These are phyloP conservation scores for Boletus subparvulus DNA, from an alignment of 768 basidiomycete species.

Conservation along the genomic window DNA sequence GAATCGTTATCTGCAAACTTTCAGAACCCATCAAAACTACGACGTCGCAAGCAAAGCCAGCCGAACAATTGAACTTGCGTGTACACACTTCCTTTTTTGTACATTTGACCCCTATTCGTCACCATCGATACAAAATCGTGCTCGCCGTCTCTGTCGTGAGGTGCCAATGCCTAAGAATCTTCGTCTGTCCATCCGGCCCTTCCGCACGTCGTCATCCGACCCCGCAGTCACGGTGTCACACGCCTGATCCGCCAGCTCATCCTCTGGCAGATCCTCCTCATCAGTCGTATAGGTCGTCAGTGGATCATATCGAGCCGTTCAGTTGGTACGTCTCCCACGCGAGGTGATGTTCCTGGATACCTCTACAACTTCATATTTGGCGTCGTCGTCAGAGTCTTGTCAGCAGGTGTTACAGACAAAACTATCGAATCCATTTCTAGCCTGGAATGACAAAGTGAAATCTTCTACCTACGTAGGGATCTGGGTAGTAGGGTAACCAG, in stretches of 20 bases:
- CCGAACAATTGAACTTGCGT: conserved; percentile 1
- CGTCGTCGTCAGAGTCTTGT: conserved; percentile 19
- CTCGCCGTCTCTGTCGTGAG: too few relatives aligned
- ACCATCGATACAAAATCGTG: too few relatives aligned
- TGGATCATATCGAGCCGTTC: conserved; percentile 31
- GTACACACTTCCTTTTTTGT: conserved; percentile 9
- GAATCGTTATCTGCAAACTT: conserved; percentile 48
- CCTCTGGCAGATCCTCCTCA: conserved; percentile 34
- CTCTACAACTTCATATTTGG: background rate
- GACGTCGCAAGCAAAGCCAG: conserved; percentile 1
- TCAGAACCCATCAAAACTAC: conserved; percentile 36
- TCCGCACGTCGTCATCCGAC: conserved; percentile 3
- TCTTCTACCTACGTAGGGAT: conserved; percentile 6
- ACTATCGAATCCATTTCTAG: background rate
- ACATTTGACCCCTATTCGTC: conserved; percentile 10
- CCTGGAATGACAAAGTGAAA: background rate
- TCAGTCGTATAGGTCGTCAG: conserved; percentile 47
- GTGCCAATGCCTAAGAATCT: too few relatives aligned
- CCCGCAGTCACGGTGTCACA: conserved; percentile 6
- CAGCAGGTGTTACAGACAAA: background rate
- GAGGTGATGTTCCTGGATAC: conserved; percentile 31
- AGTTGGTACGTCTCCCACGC: conserved; percentile 37
- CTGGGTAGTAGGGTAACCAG: conserved; percentile 28
- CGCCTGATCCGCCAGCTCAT: conserved; percentile 28
- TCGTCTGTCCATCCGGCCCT: too few relatives aligned